Base-by-base conservation (phyloP, 169 alveolate genomes). In the Cardiosporidium cionae region DNA sequence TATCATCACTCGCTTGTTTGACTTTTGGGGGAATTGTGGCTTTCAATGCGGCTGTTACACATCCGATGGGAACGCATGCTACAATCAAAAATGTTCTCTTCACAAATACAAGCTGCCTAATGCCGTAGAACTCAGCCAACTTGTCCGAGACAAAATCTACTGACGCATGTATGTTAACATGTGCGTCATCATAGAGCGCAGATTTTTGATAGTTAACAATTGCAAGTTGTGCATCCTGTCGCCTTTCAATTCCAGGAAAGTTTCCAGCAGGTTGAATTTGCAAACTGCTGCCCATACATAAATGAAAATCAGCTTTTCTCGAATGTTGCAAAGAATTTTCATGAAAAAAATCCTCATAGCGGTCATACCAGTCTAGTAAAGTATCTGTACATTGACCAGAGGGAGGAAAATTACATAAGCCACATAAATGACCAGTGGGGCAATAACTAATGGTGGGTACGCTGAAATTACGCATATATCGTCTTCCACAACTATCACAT, bases 191-290 rank as follows among this genome's bases (percentile, higher is more conserved):
- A 7, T 87, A 86, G 37, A 89, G 76, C 33, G 84, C 82, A 7
- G 94, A 85, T 68, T 76, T 85, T 68, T 89, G 94, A 79, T 84
- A 85, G 73, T 89, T 89, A 34, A 86, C 87, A 36, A 87, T 79
- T 44, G 84, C 80, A 52, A 87, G 78, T n/a, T 78, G 77, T 1
- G 91, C 73, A 5, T 81, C 83, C 35, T 52, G 66, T 58, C 68
- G 64, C n/a, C n/a, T n/a, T 52, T 83, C 89, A 36, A 68, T 68
- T 6, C 91, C 85, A 2, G 92, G 91, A 64, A 87, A 89, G 68
- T 70, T 83, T 69, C 93, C 82, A 16, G 94, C 94, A 2, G 94
- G 94, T 52, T 85, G 88, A 16, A 89, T 86, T 70, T 87, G 91
- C 72, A 89, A 70, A 27, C 87, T 76, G n/a, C 91, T 76, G 23